Evolutionary conservation across 108 stramenopile species (phyloP).

Genomic region (Seminavis robusta): DNA sequence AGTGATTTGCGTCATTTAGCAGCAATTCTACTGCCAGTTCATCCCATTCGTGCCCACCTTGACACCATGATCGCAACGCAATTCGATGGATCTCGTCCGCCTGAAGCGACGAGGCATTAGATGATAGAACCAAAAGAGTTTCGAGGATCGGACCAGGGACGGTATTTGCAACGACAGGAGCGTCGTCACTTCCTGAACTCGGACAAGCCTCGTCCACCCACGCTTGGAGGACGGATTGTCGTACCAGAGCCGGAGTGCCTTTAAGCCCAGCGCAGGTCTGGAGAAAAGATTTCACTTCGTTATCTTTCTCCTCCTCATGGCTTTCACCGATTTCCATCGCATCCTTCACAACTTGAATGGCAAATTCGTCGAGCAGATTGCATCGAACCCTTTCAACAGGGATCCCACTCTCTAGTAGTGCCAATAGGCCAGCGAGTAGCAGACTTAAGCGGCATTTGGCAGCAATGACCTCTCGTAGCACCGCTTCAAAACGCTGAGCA

Average conservation of each 20-base stretch:
- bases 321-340: slow-evolving; percentile 7
- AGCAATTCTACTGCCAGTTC: slow-evolving; percentile 18
- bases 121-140: slow-evolving; percentile 32
- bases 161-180: neutral
- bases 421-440: slow-evolving; percentile 30
- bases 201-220: slow-evolving; percentile 39
- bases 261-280: slow-evolving; percentile 42
- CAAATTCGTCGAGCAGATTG: slow-evolving; percentile 47
- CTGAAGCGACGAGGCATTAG: neutral
- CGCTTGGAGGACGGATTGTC: slow-evolving; percentile 2
- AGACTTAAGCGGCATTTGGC: slow-evolving; percentile 52
- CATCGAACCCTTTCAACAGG: slow-evolving; percentile 34
- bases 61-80: slow-evolving; percentile 43
- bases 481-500: slow-evolving; percentile 46
- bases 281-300: slow-evolving; percentile 37
- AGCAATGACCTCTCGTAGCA: slow-evolving; percentile 58
- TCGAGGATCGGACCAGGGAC: slow-evolving; percentile 37
- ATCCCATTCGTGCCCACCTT: slow-evolving; percentile 51
- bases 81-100: slow-evolving; percentile 15
- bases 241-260: neutral
- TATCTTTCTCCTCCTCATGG: slow-evolving; percentile 1
- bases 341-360: slow-evolving; percentile 34
- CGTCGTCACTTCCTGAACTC: neutral
- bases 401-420: neutral
- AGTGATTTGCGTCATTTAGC: neutral